Percentiles rank a stretch among this genome's conserved stretches.
These are phyloP conservation scores for Moesziomyces sp. DNA, from an alignment of 1,284 basidiomycete genomes.

Conservation along the genomic window DNA sequence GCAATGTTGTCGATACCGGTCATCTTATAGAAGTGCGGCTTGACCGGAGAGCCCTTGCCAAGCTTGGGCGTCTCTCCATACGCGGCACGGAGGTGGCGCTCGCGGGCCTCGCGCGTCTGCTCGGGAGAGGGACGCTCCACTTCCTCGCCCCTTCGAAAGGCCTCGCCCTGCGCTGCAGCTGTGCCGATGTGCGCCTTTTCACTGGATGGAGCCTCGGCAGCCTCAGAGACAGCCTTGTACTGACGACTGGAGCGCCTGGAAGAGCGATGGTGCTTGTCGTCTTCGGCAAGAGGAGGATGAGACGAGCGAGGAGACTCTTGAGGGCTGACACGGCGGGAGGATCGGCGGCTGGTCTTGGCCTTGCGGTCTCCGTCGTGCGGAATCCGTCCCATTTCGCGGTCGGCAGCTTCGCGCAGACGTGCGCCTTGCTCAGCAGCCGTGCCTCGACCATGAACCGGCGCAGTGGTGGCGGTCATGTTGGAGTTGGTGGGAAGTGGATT, in stretches of 20 bases:
- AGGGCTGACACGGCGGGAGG: conserved; percentile 21
- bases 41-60: conserved; percentile 44
- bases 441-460: conserved; percentile 40
- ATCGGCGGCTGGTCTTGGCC: conserved; percentile 16
- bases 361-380: conserved; percentile 7
- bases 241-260: conserved; percentile 18
- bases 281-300: conserved; percentile 10
- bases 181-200: conserved; percentile 18
- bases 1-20: conserved; percentile 66
- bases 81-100: conserved; percentile 38
- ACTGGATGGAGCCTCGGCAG: neutral
- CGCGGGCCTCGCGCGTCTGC: conserved; percentile 27
- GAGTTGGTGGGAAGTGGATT: neutral
- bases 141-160: conserved; percentile 28
- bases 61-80: conserved; percentile 40
- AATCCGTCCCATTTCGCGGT: conserved; percentile 19
- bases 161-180: conserved; percentile 48
- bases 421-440: conserved; percentile 53
- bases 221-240: neutral
- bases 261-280: conserved; percentile 12
- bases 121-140: conserved; percentile 18
- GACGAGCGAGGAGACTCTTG: conserved; percentile 20
- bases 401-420: conserved; percentile 41
- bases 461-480: conserved; percentile 19
- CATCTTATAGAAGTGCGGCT: conserved; percentile 54